Evolutionary conservation across 192 early-diverging fungal genomes (phyloP).

Genomic region (Geranomyces variabilis): DNA sequence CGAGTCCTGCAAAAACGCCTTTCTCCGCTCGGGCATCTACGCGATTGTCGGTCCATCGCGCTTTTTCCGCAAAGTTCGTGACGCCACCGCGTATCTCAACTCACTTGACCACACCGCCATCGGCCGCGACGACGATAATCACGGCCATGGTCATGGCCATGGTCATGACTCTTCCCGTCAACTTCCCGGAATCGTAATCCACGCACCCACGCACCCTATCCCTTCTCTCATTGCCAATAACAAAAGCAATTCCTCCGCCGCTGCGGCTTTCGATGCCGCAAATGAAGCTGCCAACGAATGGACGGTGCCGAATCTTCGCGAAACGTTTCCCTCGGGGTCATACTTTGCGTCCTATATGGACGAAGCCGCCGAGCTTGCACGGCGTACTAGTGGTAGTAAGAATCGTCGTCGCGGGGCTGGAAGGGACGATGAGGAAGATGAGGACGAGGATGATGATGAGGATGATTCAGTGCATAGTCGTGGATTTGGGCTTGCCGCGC

Average conservation of each 20-base stretch:
- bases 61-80: slow-evolving; percentile 70
- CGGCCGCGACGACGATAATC: background rate
- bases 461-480: background rate
- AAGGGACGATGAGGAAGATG: background rate
- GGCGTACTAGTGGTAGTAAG: background rate
- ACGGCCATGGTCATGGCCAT: background rate
- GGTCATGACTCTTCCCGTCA: background rate
- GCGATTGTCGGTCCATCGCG: slow-evolving; percentile 62
- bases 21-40: slow-evolving; percentile 73
- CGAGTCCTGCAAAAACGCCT: slow-evolving; percentile 67
- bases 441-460: background rate
- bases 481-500: background rate
- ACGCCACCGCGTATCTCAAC: slow-evolving; percentile 48
- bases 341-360: slow-evolving; percentile 31
- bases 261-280: background rate
- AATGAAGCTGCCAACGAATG: slow-evolving; percentile 15
- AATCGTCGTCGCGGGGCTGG: too few relatives aligned
- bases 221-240: too few relatives aligned
- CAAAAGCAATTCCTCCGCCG: background rate
- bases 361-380: background rate
- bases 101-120: background rate
- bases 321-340: slow-evolving; percentile 14
- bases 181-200: background rate
- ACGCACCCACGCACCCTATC: too few relatives aligned
- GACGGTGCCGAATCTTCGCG: slow-evolving; percentile 26